Evolutionary conservation across 192 early-diverging fungal genomes (phyloP).

Genomic region (Backusella parvicylindrica): DNA sequence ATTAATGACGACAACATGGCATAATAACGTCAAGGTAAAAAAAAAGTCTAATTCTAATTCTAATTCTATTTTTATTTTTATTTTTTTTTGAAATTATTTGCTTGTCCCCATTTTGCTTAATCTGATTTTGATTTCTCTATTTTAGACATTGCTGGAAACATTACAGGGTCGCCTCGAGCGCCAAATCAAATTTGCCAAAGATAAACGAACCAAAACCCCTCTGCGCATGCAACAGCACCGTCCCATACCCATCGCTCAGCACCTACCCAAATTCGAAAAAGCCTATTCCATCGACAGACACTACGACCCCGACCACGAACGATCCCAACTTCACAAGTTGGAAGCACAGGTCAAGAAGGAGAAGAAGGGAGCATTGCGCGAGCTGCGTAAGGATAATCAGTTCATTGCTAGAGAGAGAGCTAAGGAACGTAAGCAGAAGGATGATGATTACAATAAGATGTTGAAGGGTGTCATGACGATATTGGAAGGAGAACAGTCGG

Average conservation of each 20-base stretch:
- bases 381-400: conserved; percentile 90
- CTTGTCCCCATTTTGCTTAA: too few species aligned
- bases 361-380: conserved; percentile 90
- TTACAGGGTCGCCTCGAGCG: conserved; percentile 42
- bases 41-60: neutral
- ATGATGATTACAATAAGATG: conserved; percentile 79
- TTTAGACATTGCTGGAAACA: conserved; percentile 28
- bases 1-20: conserved; percentile 25
- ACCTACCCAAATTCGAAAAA: conserved; percentile 89
- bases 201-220: conserved; percentile 55
- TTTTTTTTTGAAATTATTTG: too few species aligned
- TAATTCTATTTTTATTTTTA: neutral
- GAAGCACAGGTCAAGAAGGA: conserved; percentile 87
- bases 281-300: conserved; percentile 84
- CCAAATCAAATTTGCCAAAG: conserved; percentile 47
- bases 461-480: conserved; percentile 88
- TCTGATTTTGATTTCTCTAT: neutral
- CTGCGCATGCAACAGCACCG: conserved; percentile 82
- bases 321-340: conserved; percentile 73
- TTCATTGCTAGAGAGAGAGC: conserved; percentile 80
- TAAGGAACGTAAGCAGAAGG: conserved; percentile 70
- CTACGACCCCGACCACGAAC: conserved; percentile 78
- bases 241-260: conserved; percentile 83
- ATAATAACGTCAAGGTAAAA: conserved; percentile 30
- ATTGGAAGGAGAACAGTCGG: conserved; percentile 80